Evolutionary conservation across 2,329 filamentous ascomycete species (phyloP).

Genomic region (Aspergillus quadrilineatus): DNA sequence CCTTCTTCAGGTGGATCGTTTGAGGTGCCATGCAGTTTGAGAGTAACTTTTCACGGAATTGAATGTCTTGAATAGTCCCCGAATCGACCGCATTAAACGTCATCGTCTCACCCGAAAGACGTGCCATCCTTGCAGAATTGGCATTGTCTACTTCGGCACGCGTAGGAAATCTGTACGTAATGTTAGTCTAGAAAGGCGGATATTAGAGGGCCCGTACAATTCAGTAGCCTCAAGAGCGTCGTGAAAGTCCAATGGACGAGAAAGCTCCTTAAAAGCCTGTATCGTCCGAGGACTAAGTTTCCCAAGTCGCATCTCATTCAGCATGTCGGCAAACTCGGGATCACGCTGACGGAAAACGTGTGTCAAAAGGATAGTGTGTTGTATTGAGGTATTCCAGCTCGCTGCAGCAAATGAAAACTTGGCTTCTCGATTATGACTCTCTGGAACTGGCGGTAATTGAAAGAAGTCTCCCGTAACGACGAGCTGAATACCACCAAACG

Average conservation of each 20-base stretch:
- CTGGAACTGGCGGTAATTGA: slow-evolving; percentile 90
- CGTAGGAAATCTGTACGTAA: slow-evolving; percentile 69
- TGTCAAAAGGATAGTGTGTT: slow-evolving; percentile 92
- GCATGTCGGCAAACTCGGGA: slow-evolving; percentile 83
- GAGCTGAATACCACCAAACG: slow-evolving; percentile 94
- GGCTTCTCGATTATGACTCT: slow-evolving; percentile 62
- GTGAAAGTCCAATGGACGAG: slow-evolving; percentile 67
- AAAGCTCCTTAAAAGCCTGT: slow-evolving; percentile 69
- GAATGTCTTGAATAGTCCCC: slow-evolving; percentile 65
- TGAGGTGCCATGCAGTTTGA: slow-evolving; percentile 92
- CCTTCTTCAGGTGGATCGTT: slow-evolving; percentile 76
- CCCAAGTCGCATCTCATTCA: slow-evolving; percentile 96
- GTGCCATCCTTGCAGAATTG: slow-evolving; percentile 71
- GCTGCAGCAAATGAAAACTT: slow-evolving; percentile 92
- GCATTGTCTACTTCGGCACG: slow-evolving; percentile 84
- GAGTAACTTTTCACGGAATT: slow-evolving; percentile 72
- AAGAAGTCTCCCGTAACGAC: slow-evolving; percentile 98
- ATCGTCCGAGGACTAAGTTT: slow-evolving; percentile 75
- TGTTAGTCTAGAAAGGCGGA: neutral
- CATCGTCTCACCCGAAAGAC: slow-evolving; percentile 66
- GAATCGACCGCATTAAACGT: slow-evolving; percentile 73
- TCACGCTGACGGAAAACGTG: slow-evolving; percentile 97
- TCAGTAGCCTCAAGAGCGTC: slow-evolving; percentile 83
- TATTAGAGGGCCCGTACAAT: slow-evolving; percentile 51
- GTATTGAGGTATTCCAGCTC: slow-evolving; percentile 88